phyloP scores from a whole-genome alignment of 805 yeast genomes.

The Komagataella populi region DNA sequence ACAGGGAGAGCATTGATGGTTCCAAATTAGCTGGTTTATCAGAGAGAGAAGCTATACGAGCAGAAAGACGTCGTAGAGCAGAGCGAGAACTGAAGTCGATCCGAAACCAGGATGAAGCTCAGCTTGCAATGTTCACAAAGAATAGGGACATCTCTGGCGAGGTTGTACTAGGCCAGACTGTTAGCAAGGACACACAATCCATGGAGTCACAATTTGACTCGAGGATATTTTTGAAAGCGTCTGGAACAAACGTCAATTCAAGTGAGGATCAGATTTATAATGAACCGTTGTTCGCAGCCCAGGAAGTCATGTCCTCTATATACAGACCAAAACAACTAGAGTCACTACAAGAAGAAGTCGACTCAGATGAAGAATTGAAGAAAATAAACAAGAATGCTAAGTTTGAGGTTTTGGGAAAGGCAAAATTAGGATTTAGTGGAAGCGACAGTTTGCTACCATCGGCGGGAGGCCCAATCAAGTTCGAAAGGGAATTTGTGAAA shows the following conservation, averaged over 20 bases:
- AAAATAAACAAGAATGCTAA: conserved; percentile 4
- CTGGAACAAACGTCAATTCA: conserved; percentile 20
- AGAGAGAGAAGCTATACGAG: conserved; percentile 24
- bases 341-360: conserved; percentile 7
- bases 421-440: conserved; percentile 6
- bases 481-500: conserved; percentile 10
- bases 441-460: background rate
- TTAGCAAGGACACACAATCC: conserved; percentile 5
- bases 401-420: conserved; percentile 6
- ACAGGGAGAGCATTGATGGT: background rate
- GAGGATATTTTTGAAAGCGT: conserved; percentile 35
- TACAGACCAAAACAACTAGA: conserved; percentile 25
- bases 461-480: conserved; percentile 11
- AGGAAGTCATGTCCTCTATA: conserved; percentile 33
- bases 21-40: conserved; percentile 11
- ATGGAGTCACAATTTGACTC: conserved; percentile 42
- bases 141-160: conserved; percentile 42
- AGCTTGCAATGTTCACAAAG: conserved; percentile 26
- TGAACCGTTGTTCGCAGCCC: conserved; percentile 39
- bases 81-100: conserved; percentile 30
- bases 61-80: conserved; percentile 30
- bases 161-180: conserved; percentile 29
- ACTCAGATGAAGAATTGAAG: conserved; percentile 5
- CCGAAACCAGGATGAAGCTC: conserved; percentile 29
- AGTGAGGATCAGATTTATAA: conserved; percentile 43